Evolutionary conservation across 345 rosid genomes (phyloP).

Genomic region (Psidium guajava): DNA sequence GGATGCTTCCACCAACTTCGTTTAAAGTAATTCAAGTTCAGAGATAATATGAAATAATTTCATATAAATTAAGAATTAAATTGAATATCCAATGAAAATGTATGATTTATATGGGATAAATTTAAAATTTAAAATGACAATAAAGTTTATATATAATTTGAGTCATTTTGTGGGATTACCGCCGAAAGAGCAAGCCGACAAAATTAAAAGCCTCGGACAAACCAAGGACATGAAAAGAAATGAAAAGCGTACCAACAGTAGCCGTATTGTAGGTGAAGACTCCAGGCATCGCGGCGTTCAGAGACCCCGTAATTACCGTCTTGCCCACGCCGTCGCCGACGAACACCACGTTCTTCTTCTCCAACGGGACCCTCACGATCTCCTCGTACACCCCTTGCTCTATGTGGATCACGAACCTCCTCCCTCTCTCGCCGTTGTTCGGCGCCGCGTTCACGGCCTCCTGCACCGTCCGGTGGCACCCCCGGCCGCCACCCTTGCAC

Average conservation of each 20-base stretch:
- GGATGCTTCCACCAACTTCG: neutral
- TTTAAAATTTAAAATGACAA: too few relatives aligned
- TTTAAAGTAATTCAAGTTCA: too few relatives aligned
- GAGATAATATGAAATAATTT: too few relatives aligned
- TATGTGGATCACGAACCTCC: slow-evolving; percentile 50
- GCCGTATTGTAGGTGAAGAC: slow-evolving; percentile 65
- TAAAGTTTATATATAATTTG: too few relatives aligned
- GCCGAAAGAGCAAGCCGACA: neutral
- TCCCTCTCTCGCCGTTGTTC: slow-evolving; percentile 10
- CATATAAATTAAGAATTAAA: accelerated
- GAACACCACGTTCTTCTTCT: slow-evolving; percentile 73
- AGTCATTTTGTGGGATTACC: neutral
- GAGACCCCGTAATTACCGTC: slow-evolving; percentile 71
- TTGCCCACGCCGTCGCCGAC: slow-evolving; percentile 80
- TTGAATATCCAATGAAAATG: too few relatives aligned
- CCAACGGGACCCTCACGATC: slow-evolving; percentile 60
- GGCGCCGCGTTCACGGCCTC: slow-evolving; percentile 83
- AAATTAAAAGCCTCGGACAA: neutral
- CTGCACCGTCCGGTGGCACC: slow-evolving; percentile 52
- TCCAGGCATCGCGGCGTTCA: slow-evolving; percentile 45
- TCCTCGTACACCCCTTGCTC: slow-evolving; percentile 63
- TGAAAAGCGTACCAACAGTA: slow-evolving; percentile 53
- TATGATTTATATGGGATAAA: too few relatives aligned
- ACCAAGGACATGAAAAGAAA: neutral
- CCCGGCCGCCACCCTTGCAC: slow-evolving; percentile 33